Base-by-base conservation (phyloP, 2,329 filamentous ascomycete species). In the Aspergillus japonicus region DNA sequence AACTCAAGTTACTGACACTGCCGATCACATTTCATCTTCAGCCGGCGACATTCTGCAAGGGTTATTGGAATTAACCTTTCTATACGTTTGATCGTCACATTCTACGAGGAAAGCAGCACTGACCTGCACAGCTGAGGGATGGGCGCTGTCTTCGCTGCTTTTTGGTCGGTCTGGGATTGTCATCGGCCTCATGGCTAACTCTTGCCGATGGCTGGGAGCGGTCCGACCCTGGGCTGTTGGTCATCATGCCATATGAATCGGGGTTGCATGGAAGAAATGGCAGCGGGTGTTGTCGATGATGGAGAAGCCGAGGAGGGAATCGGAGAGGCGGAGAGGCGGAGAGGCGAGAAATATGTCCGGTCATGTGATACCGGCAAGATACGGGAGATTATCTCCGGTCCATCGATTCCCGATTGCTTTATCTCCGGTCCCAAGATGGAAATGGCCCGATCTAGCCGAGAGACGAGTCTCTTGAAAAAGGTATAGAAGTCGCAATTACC, bases 21-120 rank as follows among this genome's bases (percentile, higher is more conserved):
- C 33, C 51, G 51, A 35, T 54, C 51, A 21, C 51, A 54, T 54
- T 54, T 54, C 51, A 54, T 54, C 35, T 54, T 54, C 29, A 54
- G 51, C 8, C 51, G 31, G 19, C 51, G 51, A 10, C 51, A 54
- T 47, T 54, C 51, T 54, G 51, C n/a, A n/a, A 44, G 21, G 7
- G 26, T 29, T 44, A 19, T 12, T 26, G 16, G n/a, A 14, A 35
- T 54, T 3, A 21, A 19, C 33, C 19, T 39, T 21, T 42, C n/a
- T 16, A 8, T 54, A 16, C 26, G 26, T 29, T 29, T 29, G 26
- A 29, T 1, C 26, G 26, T 29, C 26, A 29, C 33, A 44, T 54
- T n/a, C 19, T 54, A 19, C n/a, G 14, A 24, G 51, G 47, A 12
- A 21, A 12, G 51, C 24, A 39, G 23, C 24, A 52, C 48, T 42